These are phyloP conservation scores for Leccinum variicolor DNA, from an alignment of 768 basidiomycete species.

Conservation along the genomic window DNA sequence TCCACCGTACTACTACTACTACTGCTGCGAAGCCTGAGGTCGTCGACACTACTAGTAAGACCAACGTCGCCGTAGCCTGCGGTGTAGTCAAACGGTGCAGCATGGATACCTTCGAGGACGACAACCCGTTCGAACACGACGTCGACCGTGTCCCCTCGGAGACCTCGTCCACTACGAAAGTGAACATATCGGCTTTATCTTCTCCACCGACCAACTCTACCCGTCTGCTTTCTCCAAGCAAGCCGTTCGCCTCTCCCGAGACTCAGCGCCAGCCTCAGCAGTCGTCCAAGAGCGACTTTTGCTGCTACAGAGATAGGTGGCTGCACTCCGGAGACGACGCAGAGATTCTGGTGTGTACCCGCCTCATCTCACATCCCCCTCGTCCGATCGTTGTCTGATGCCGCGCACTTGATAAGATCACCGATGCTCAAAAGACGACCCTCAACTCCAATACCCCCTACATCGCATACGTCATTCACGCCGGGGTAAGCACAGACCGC, in stretches of 20 bases:
- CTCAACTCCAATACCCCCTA: slow-evolving; percentile 86
- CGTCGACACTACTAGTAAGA: not conserved
- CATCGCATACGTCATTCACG: slow-evolving; percentile 89
- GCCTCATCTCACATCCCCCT: not conserved
- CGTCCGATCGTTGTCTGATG: slow-evolving; percentile 5
- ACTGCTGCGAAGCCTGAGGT: not conserved
- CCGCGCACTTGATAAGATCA: slow-evolving; percentile 56
- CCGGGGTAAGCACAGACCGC: slow-evolving; percentile 58
- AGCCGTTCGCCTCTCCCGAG: slow-evolving; percentile 51
- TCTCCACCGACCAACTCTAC: slow-evolving; percentile 49
- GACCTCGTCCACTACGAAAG: slow-evolving; percentile 35
- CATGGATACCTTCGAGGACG: slow-evolving; percentile 53
- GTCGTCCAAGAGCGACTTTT: slow-evolving; percentile 72
- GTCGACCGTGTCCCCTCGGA: slow-evolving; percentile 33
- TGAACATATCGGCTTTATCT: slow-evolving; percentile 47
- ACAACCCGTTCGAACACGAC: slow-evolving; percentile 62
- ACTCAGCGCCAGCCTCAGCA: slow-evolving; percentile 50
- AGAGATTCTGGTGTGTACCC: slow-evolving; percentile 65
- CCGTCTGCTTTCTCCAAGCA: slow-evolving; percentile 48
- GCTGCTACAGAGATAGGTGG: slow-evolving; percentile 71
- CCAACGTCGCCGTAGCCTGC: not conserved
- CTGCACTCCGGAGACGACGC: slow-evolving; percentile 80
- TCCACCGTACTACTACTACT: not conserved
- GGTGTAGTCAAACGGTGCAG: not conserved
- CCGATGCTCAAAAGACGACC: slow-evolving; percentile 93